Base-by-base conservation (phyloP, 305 asterid species). In the Fraxinus paxiana region DNA sequence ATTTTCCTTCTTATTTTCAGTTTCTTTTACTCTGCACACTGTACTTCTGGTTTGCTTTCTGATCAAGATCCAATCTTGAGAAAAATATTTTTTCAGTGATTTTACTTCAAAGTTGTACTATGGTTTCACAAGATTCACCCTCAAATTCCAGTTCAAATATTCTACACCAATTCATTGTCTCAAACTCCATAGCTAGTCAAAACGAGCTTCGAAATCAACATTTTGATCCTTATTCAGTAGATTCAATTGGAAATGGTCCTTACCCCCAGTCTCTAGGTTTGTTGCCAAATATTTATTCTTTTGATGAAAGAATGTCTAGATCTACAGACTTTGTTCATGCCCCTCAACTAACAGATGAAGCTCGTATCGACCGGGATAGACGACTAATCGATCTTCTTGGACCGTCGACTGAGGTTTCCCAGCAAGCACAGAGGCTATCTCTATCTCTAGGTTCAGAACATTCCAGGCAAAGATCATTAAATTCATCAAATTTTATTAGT, bases 321-420 rank as follows among this genome's bases (percentile, higher is more conserved):
- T 71, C 90, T 82, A 82, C 78, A 9, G 89, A 86, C 77, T 61
- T 81, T 33, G 86, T 80, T 74, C 86, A 82, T 78, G 80, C 82
- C 76, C 84, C 88, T 77, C 90, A 83, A 18, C 70, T 79, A 6
- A 30, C 89, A 1, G 86, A 90, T 9, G 92, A 85, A 73, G 80
- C 91, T 2, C 84, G 80, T 75, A 84, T 83, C 6, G 84, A 73
- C 86, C 90, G 87, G n/a, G 87, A 83, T n/a, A 83, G 88, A 30
- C 92, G 92, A 34, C 80, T 93, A 3, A 92, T 92, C 90, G 92
- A 92, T 75, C 94, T 93, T 76, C 92, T 93, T 28, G 97, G 97
- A 20, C 80, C 88, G 41, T 80, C 97, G 4, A 89, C 84, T 33
- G 91, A 86, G 18, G 59, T 85, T 10, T 70, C 83, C 33, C 88